phyloP scores from a whole-genome alignment of 768 basidiomycete genomes.

The Podaxis rugospora region DNA sequence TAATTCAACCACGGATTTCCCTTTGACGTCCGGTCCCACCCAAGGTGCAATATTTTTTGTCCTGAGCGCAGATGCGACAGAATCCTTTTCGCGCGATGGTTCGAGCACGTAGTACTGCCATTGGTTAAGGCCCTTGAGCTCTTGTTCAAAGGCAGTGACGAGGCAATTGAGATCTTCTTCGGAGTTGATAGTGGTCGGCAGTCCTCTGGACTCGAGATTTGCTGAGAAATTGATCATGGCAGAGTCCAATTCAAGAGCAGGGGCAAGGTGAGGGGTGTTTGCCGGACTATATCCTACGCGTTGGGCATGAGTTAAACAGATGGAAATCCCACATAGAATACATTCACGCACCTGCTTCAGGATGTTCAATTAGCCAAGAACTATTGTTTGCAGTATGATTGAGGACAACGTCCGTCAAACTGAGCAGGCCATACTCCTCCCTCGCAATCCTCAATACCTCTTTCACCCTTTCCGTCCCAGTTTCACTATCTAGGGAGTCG shows the following conservation, averaged over 20 bases:
- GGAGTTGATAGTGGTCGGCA: constrained; percentile 68
- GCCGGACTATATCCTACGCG: constrained; percentile 77
- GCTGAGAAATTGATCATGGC: constrained; percentile 80
- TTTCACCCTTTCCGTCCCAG: constrained; percentile 54
- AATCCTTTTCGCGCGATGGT: constrained; percentile 54
- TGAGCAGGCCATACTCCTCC: constrained; percentile 85
- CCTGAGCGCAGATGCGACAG: constrained; percentile 51
- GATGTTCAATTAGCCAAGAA: constrained; percentile 87
- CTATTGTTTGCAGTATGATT: constrained; percentile 98
- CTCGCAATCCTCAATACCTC: constrained; percentile 65
- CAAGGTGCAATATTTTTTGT: constrained; percentile 47
- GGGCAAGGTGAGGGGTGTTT: constrained; percentile 87
- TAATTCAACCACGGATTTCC: constrained; percentile 60
- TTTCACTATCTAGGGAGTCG: constrained; percentile 33
- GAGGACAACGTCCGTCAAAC: constrained; percentile 91
- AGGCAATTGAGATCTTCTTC: constrained; percentile 66
- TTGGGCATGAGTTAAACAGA: not conserved
- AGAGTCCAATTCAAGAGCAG: constrained; percentile 90
- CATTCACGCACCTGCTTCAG: constrained; percentile 79
- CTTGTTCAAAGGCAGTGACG: constrained; percentile 54
- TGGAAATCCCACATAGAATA: not conserved
- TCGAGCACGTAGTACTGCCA: constrained; percentile 97
- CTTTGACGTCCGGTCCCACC: constrained; percentile 53
- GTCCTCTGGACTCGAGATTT: constrained; percentile 54
- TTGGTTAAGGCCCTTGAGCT: constrained; percentile 62